phyloP scores from a whole-genome alignment of 2,329 filamentous ascomycete species.

The Botrytis fabae region DNA sequence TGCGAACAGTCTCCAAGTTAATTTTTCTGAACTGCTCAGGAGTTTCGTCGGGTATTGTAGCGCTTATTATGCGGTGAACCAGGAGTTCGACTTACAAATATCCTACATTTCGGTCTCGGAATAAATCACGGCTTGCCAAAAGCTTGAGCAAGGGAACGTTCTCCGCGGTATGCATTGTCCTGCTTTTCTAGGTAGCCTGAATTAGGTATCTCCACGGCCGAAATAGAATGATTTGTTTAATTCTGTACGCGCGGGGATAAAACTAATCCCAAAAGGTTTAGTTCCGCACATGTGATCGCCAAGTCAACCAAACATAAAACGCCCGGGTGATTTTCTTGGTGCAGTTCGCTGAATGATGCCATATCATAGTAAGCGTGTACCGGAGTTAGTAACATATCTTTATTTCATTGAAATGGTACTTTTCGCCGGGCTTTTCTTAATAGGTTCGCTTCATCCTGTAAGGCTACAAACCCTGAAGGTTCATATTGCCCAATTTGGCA shows the following conservation, averaged over 20 bases:
- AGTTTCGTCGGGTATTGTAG: too few relatives aligned
- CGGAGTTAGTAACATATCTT: not conserved
- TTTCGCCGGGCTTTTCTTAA: not conserved
- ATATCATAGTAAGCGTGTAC: not conserved
- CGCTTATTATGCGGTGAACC: not conserved
- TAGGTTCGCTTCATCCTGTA: not conserved
- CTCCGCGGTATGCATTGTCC: not conserved
- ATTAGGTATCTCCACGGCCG: not conserved
- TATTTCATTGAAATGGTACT: not conserved
- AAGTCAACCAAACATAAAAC: not conserved
- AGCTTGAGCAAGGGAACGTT: not conserved
- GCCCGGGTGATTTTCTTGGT: not conserved
- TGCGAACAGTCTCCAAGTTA: not conserved
- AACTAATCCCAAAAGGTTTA: not conserved
- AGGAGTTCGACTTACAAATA: not conserved
- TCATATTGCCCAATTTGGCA: not conserved
- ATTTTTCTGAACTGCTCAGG: not conserved
- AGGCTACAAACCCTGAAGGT: not conserved
- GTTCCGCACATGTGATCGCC: not conserved
- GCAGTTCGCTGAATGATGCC: not conserved
- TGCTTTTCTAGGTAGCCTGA: not conserved
- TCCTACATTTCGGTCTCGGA: not conserved
- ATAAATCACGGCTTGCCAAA: not conserved
- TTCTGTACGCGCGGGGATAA: not conserved
- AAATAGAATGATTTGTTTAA: not conserved